Base-by-base conservation (phyloP, 139 green algal species). In the Chlorella sp. region DNA sequence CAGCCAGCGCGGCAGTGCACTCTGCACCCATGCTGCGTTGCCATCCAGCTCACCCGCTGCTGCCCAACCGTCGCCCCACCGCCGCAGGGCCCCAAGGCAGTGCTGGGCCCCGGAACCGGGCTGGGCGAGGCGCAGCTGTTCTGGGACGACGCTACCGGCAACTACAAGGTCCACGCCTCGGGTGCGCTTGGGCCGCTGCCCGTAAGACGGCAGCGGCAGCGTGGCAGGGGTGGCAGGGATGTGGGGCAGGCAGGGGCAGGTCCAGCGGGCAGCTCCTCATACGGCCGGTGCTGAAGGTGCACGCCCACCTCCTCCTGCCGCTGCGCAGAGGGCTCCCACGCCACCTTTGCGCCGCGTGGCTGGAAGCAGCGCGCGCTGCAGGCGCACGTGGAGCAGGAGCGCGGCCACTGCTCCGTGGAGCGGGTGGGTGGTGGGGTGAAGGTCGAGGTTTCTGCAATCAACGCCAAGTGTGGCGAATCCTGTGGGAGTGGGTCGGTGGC, bases 101-200 rank as follows among this genome's bases (percentile, higher is more conserved):
- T 97, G 20, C 91, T 98, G 86, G 96, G 96, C n/a, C 96, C 96
- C 0, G 96, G 96, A 80, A 99, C 96, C 0, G 96, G 96, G 7
- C 91, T 99, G 70, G 96, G 96, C 16, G 90, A 97, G 65, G 94
- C 95, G 7, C 91, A 96, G 86, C 90, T 99, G 70, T 94, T 98
- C 72, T 98, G 93, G 93, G 93, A 98, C 86, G 84, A 91, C 58
- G 78, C 36, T 34, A 75, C 73, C 41, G 79, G 67, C 34, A 79
- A 65, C 68, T 93, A 92, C 80, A 83, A 74, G 38, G 77, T 83
- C 60, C 77, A 83, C 40, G 58, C 77, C 1, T 83, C 77, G 81
- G 74, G 76, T 82, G 38, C 3, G 51, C 2, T n/a, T n/a, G n/a
- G n/a, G n/a, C n/a, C n/a, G n/a, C n/a, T n/a, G n/a, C n/a, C n/a